Percentiles rank a stretch among this genome's conserved stretches.
Evolutionary conservation across 306 rosid genomes (phyloP).

Genomic region (Cicer chorassanicum): DNA sequence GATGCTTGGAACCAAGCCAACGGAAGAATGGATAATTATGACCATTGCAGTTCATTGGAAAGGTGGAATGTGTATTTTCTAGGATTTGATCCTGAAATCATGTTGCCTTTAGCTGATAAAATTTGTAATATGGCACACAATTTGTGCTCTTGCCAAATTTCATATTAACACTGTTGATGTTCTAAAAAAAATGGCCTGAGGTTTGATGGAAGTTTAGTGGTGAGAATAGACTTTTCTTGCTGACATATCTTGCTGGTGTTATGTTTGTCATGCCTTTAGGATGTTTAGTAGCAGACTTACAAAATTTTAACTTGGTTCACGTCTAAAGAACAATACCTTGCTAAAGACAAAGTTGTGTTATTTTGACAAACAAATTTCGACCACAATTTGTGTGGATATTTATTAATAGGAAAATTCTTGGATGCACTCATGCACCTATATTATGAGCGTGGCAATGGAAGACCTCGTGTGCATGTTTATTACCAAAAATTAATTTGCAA

Average conservation of each 20-base stretch:
- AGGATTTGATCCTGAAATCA: slow-evolving; percentile 22
- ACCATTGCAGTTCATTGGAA: slow-evolving; percentile 15
- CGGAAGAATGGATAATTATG: slow-evolving; percentile 18
- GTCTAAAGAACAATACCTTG: neutral
- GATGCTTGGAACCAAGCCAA: slow-evolving; percentile 33
- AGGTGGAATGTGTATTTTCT: neutral
- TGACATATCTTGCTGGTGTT: neutral
- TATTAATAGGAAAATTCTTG: neutral
- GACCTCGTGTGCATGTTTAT: neutral
- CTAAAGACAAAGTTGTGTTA: neutral
- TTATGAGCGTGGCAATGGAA: neutral
- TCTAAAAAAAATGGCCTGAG: neutral
- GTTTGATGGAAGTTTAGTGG: slow-evolving; percentile 9
- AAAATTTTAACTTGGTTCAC: neutral
- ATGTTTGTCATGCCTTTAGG: slow-evolving; percentile 1
- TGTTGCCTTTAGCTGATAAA: neutral
- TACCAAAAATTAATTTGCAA: neutral
- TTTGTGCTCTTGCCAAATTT: neutral
- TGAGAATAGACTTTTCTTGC: neutral
- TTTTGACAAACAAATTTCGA: too few relatives aligned
- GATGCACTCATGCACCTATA: neutral
- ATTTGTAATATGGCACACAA: neutral
- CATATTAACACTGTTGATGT: neutral
- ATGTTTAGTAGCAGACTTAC: slow-evolving; percentile 2
- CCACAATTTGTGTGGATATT: neutral